These are phyloP conservation scores for Pisolithus sp. DNA, from an alignment of 768 basidiomycete species.

Conservation along the genomic window DNA sequence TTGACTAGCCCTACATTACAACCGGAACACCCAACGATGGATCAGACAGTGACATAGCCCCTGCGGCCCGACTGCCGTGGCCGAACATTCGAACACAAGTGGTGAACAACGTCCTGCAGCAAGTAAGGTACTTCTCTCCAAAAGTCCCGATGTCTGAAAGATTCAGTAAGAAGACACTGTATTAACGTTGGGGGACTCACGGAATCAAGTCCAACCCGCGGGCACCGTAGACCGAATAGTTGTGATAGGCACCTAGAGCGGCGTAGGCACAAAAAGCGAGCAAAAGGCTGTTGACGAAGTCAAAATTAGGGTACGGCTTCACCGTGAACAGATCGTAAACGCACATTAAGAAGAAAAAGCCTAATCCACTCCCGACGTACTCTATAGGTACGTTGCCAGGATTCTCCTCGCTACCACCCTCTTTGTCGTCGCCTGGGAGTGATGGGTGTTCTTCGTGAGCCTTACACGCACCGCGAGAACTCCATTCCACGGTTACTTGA, in stretches of 20 bases:
- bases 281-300: conserved; percentile 33
- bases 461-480: conserved; percentile 51
- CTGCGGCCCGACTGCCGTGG: conserved; percentile 61
- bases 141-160: conserved; percentile 74
- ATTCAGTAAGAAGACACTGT: conserved; percentile 6
- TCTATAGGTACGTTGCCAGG: conserved; percentile 28
- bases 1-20: too few relatives aligned
- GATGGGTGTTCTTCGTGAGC: conserved; percentile 13
- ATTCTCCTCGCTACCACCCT: conserved; percentile 8
- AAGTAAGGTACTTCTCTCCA: conserved; percentile 88
- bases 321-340: conserved; percentile 21
- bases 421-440: conserved; percentile 23
- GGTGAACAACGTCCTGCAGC: conserved; percentile 68
- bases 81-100: conserved; percentile 68
- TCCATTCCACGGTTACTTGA: conserved; percentile 56
- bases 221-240: conserved; percentile 83
- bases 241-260: conserved; percentile 76
- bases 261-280: conserved; percentile 69
- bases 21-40: background rate
- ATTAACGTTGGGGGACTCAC: conserved; percentile 40
- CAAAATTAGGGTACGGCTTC: conserved; percentile 1
- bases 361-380: conserved; percentile 65
- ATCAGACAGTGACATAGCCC: conserved; percentile 71
- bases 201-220: conserved; percentile 78
- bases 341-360: conserved; percentile 84